phyloP scores from a whole-genome alignment of 768 basidiomycete species.

The Fomitopsis pulvina region DNA sequence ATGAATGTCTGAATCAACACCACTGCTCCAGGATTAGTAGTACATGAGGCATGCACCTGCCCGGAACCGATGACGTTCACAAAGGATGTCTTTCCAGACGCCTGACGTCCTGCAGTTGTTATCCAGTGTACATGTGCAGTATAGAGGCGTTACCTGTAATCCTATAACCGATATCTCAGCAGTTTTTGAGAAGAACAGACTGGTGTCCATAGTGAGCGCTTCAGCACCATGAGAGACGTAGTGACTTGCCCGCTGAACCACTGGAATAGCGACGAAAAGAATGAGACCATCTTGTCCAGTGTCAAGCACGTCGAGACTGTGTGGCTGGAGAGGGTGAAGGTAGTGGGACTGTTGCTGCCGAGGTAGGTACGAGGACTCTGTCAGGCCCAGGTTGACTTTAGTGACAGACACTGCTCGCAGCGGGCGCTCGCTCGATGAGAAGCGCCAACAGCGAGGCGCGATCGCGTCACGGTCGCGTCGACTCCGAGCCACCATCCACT shows the following conservation, averaged over 20 bases:
- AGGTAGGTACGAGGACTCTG: too few species aligned
- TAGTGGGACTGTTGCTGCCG: too few species aligned
- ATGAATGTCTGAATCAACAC: neutral
- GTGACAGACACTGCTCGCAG: too few species aligned
- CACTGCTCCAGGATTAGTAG: neutral
- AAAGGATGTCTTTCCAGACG: slow-evolving; percentile 92
- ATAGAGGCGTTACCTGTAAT: slow-evolving; percentile 50
- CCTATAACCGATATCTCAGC: slow-evolving; percentile 92
- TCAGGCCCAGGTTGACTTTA: too few species aligned
- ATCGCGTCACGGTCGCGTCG: too few species aligned
- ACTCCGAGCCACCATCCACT: too few species aligned
- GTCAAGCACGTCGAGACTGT: too few species aligned
- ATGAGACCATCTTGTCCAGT: slow-evolving; percentile 16
- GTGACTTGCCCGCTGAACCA: slow-evolving; percentile 47
- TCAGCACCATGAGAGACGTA: neutral
- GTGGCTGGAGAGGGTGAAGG: too few species aligned
- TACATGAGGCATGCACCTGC: slow-evolving; percentile 38
- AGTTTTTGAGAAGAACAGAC: slow-evolving; percentile 81
- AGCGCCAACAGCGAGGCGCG: too few species aligned
- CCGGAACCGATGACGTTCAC: slow-evolving; percentile 89
- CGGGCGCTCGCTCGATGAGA: too few species aligned
- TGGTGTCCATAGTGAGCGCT: slow-evolving; percentile 20
- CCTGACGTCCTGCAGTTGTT: slow-evolving; percentile 36
- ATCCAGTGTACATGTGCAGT: neutral
- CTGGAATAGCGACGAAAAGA: slow-evolving; percentile 47